A percentile compares a stretch with the other conserved stretches of the same genome.
These are phyloP conservation scores for Phoma herbarum DNA, from an alignment of 2,329 filamentous ascomycete species.

Conservation along the genomic window DNA sequence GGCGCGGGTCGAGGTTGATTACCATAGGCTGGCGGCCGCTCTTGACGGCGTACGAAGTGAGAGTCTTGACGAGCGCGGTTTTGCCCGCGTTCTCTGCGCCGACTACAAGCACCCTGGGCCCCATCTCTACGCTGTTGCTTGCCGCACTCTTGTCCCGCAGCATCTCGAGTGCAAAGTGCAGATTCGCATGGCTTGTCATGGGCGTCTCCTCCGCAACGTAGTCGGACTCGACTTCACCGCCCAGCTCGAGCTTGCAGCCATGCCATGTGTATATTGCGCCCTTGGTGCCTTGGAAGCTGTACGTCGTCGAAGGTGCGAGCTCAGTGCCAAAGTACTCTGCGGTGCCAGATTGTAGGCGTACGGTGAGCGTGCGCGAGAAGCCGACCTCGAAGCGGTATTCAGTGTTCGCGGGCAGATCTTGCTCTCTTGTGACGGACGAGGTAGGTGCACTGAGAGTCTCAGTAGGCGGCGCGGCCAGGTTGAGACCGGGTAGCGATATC, in stretches of 20 bases:
- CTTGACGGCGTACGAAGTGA: slow-evolving; percentile 82
- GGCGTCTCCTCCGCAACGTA: slow-evolving; percentile 81
- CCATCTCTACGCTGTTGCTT: slow-evolving; percentile 55
- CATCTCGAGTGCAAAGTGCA: slow-evolving; percentile 85
- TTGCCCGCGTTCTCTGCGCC: slow-evolving; percentile 84
- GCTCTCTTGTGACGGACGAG: slow-evolving; percentile 44
- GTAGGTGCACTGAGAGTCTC: slow-evolving; percentile 36
- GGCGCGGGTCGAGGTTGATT: slow-evolving; percentile 83
- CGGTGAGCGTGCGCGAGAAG: slow-evolving; percentile 45
- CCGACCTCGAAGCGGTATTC: slow-evolving; percentile 57
- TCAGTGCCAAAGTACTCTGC: slow-evolving; percentile 97
- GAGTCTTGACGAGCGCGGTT: slow-evolving; percentile 78
- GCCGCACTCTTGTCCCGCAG: slow-evolving; percentile 69
- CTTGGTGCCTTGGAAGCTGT: slow-evolving; percentile 83
- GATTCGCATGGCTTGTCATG: slow-evolving; percentile 80
- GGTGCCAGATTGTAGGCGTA: slow-evolving; percentile 77
- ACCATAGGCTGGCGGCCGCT: slow-evolving; percentile 78
- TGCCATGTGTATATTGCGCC: slow-evolving; percentile 92
- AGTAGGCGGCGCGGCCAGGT: slow-evolving; percentile 48
- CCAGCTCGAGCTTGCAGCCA: slow-evolving; percentile 85
- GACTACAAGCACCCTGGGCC: slow-evolving; percentile 84
- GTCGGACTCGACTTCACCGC: slow-evolving; percentile 72
- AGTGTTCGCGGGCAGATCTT: slow-evolving; percentile 56
- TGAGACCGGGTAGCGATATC: slow-evolving; percentile 58
- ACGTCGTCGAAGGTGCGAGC: slow-evolving; percentile 80